A percentile compares a stretch with the other conserved stretches of the same genome.
Conservation (phyloP, 805 yeast species). For the Candida silvatica region DNA sequence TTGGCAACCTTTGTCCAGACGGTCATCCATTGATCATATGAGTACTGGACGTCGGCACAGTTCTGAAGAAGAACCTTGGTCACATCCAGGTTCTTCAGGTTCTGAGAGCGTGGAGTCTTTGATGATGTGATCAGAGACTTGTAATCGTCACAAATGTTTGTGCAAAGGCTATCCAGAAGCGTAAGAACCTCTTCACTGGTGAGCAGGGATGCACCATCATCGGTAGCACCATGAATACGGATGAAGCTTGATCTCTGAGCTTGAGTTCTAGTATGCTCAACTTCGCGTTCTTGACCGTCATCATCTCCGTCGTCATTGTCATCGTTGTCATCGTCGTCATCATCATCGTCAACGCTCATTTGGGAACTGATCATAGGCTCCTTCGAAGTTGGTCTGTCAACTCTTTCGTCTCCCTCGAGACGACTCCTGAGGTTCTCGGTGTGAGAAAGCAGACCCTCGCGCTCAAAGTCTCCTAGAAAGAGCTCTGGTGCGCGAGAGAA, state of each 20-base stretch:
- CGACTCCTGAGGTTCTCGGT: conserved; percentile 26
- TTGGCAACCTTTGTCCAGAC: conserved; percentile 31
- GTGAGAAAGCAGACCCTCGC: conserved; percentile 67
- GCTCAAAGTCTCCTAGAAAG: conserved; percentile 43
- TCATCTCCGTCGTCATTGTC: conserved; percentile 1
- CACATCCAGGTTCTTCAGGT: conserved; percentile 21
- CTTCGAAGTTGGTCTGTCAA: neutral
- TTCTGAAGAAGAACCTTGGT: conserved; percentile 18
- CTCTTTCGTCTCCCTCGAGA: conserved; percentile 11
- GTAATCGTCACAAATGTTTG: conserved; percentile 12
- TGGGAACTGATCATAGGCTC: conserved; percentile 1
- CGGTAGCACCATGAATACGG: conserved; percentile 13
- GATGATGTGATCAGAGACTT: conserved; percentile 12
- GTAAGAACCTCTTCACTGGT: conserved; percentile 8
- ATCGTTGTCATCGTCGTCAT: neutral
- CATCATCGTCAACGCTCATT: conserved; percentile 13
- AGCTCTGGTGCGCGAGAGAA: conserved; percentile 33
- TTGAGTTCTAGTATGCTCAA: conserved; percentile 1
- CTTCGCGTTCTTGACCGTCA: conserved; percentile 10
- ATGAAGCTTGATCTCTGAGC: conserved; percentile 6
- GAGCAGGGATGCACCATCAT: conserved; percentile 14
- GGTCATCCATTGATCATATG: conserved; percentile 23
- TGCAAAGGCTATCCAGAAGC: conserved; percentile 12
- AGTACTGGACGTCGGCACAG: conserved; percentile 8
- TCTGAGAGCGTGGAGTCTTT: conserved; percentile 19